Evolutionary conservation across 345 rosid genomes (phyloP), one percentile per base, ranked within the genome.

Genomic region (Odontarrhena argentea): DNA sequence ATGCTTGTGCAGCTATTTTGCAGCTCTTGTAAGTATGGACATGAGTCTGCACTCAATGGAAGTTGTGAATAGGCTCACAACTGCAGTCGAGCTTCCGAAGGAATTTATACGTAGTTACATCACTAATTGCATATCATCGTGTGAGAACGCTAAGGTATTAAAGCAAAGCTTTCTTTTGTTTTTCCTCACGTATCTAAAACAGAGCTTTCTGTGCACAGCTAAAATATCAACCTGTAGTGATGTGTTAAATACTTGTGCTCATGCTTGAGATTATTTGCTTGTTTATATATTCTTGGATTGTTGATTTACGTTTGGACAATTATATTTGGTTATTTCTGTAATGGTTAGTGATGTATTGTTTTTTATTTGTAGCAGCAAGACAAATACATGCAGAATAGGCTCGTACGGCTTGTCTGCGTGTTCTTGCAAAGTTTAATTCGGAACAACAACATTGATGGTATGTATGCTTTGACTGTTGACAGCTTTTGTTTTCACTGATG

Each of bases 21-120:
- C 88, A 24, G 96, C 86, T 65, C 96, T 94, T 55, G 97, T 86
- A 76, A 80, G 74, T 76, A 94, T 94, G 99, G 99, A 94, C 30
- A 91, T 88, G 96, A 94, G 99, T 77, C 85, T 91, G 42, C 96
- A 87, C 76, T 94, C 97, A 8, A 88, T 91, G 99, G 99, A 94
- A 82, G 99, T 94, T 67, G 97, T 94, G 74, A 94, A 94, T 87
- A 75, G 96, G 79, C 99, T 94, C 49, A 91, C 99, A 34, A 88
- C 96, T 59, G 86, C 89, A 24, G 99, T 94, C 69, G 90, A 87
- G 67, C 87, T 94, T 74, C 97, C 97, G 30, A 91, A 88, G 73
- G 97, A 91, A 65, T 94, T 91, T 68, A 82, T 94, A 10, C 87
- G 91, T 70, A 70, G 81, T 81, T 94, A 94, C 81, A 91, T 91